Base-by-base conservation (phyloP, 352 stramenopile genomes). In the Phytophthora pini region DNA sequence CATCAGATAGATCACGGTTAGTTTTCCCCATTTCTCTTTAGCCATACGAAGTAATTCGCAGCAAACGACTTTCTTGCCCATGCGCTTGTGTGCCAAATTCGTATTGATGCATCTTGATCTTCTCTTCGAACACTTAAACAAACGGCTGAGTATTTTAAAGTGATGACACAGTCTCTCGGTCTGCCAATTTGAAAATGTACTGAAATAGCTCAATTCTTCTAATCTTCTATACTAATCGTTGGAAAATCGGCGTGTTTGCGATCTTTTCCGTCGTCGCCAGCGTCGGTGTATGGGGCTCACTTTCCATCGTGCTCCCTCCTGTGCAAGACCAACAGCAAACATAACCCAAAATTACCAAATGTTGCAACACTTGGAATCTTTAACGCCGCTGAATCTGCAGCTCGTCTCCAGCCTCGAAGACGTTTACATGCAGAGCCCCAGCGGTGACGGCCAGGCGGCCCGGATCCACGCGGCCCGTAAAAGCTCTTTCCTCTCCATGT, bases 401-500 rank as follows among this genome's bases (percentile, higher is more conserved):
- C 61, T 70, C 26, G 56, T 82, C 3, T 45, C 71, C 4, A 60
- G 29, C 34, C 46, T 77, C 27, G 64, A 77, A 9, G 71, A 83
- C 53, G 57, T 78, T 12, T 79, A 82, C 53, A 69, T 76, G 57
- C 72, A 72, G 5, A 77, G 59, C 36, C 68, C 71, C 20, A 67
- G 40, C 24, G 59, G 40, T 44, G 47, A 68, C 36, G 65, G 65
- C 17, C 49, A 66, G n/a, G 68, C 77, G 4, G 69, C 76, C 5
- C 53, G 59, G 13, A 50, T 69, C 9, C 61, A 76, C 24, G 77
- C 72, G n/a, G 69, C 65, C 17, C 72, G 75, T 17, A 87, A 84
- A 54, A 77, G 70, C 36, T 65, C 75, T 20, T 75, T 90, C 66
- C 53, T 88, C 43, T 70, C 67, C 20, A 74, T 87, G 67, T 84